These are phyloP conservation scores for Dictyostelium intermedium DNA, from an alignment of 78 protist genomes.

Conservation along the genomic window DNA sequence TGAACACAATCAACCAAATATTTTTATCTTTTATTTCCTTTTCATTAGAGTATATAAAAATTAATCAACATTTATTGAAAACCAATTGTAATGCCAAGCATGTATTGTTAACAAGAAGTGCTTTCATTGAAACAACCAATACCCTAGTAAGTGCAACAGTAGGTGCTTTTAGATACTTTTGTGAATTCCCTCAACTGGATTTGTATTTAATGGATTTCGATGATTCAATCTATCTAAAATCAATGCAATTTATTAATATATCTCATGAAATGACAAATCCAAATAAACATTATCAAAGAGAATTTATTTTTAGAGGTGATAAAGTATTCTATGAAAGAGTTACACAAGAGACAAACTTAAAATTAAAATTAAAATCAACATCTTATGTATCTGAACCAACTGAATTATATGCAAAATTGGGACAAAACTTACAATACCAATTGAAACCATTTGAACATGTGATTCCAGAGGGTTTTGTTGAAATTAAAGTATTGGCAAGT, in stretches of 20 bases:
- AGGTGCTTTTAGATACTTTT: constrained; percentile 21
- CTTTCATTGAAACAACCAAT: neutral
- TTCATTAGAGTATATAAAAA: neutral
- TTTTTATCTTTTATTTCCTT: neutral
- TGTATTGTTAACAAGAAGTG: neutral
- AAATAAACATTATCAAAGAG: neutral
- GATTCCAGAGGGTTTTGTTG: no score
- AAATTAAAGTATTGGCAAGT: constrained; percentile 25
- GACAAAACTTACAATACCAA: neutral
- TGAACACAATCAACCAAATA: neutral
- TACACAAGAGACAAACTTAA: neutral
- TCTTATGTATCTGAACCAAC: neutral
- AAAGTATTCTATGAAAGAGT: neutral
- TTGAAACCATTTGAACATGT: no score
- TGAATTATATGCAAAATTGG: neutral
- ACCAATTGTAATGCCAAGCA: constrained; percentile 10
- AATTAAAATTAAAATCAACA: neutral
- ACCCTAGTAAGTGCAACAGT: neutral
- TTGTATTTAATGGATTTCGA: neutral
- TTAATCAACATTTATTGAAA: constrained; percentile 25
- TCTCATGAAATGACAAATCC: neutral
- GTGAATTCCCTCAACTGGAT: neutral
- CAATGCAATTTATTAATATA: neutral
- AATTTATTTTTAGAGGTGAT: neutral
- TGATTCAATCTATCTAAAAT: neutral